Percentiles rank a stretch among this genome's conserved stretches.
Evolutionary conservation across 2,329 filamentous ascomycete genomes (phyloP).

Genomic region (Phyllachora maydis): DNA sequence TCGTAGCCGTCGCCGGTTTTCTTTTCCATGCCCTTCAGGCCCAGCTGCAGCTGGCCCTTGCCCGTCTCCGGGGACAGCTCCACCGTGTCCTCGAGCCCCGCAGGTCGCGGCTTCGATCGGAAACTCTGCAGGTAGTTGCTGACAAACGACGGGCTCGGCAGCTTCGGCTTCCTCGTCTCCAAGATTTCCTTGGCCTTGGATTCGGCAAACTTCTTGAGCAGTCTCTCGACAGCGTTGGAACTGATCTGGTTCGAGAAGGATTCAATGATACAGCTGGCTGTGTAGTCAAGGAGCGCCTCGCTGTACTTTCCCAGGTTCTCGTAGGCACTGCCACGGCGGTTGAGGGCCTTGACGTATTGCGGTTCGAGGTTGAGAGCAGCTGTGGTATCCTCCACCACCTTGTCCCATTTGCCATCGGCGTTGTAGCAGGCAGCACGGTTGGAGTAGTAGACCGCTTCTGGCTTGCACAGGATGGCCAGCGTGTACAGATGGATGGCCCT

Average conservation of each 20-base stretch:
- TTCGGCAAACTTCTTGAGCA: slow-evolving; percentile 94
- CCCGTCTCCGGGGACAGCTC: slow-evolving; percentile 62
- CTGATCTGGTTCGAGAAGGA: slow-evolving; percentile 84
- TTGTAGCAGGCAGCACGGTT: slow-evolving; percentile 97
- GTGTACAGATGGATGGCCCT: slow-evolving; percentile 88
- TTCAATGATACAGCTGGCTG: slow-evolving; percentile 97
- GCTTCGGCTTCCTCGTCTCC: slow-evolving; percentile 62
- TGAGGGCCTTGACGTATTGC: slow-evolving; percentile 94
- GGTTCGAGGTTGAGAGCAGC: slow-evolving; percentile 84
- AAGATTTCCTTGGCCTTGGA: slow-evolving; percentile 83
- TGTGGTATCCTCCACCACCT: slow-evolving; percentile 91
- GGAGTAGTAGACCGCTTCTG: slow-evolving; percentile 95
- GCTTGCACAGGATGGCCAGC: slow-evolving; percentile 90
- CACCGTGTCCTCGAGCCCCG: slow-evolving; percentile 61
- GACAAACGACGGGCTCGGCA: slow-evolving; percentile 91
- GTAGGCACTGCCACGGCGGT: slow-evolving; percentile 90
- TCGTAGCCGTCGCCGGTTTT: slow-evolving; percentile 86
- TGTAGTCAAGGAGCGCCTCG: slow-evolving; percentile 92
- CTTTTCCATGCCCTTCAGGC: slow-evolving; percentile 59
- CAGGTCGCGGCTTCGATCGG: slow-evolving; percentile 60
- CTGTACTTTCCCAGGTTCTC: slow-evolving; percentile 82
- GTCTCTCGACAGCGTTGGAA: slow-evolving; percentile 73
- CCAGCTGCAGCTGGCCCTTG: slow-evolving; percentile 69
- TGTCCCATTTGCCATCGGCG: slow-evolving; percentile 78
- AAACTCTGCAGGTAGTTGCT: slow-evolving; percentile 99